Conservation (phyloP, 805 yeast species). For the Metschnikowia bowlesiae region DNA sequence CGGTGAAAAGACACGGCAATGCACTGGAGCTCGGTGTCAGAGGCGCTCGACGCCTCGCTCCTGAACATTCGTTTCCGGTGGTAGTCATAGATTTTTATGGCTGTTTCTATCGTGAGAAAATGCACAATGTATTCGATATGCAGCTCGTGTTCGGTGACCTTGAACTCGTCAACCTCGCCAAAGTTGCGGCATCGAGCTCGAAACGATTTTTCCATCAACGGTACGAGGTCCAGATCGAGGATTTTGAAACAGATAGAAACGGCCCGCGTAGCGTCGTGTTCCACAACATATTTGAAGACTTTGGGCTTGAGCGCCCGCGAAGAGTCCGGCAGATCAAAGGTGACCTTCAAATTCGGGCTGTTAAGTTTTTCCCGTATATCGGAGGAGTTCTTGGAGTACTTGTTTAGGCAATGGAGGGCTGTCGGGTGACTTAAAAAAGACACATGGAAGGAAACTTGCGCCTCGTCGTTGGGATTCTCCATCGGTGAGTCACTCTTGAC, state of each 20-base stretch:
- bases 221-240: conserved; percentile 10
- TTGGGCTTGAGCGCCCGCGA: conserved; percentile 27
- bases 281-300: conserved; percentile 38
- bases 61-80: conserved; percentile 18
- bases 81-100: conserved; percentile 42
- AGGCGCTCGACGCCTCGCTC: conserved; percentile 12
- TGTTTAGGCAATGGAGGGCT: conserved; percentile 30
- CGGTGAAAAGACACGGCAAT: conserved; percentile 23
- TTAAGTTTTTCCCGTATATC: conserved; percentile 16
- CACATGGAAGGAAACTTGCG: background rate
- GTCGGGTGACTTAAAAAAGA: conserved; percentile 31
- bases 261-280: conserved; percentile 36
- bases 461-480: background rate
- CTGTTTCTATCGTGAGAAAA: conserved; percentile 44
- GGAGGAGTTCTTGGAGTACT: conserved; percentile 25
- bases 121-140: conserved; percentile 24
- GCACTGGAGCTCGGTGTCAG: conserved; percentile 15
- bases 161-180: conserved; percentile 40
- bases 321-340: conserved; percentile 8
- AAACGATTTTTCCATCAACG: conserved; percentile 20
- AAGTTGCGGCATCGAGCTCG: conserved; percentile 30
- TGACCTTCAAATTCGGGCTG: background rate
- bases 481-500: background rate
- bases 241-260: conserved; percentile 17
- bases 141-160: conserved; percentile 4